Evolutionary conservation across 164 flowering plant species (phyloP).

Genomic region (Sextonia rubra): DNA sequence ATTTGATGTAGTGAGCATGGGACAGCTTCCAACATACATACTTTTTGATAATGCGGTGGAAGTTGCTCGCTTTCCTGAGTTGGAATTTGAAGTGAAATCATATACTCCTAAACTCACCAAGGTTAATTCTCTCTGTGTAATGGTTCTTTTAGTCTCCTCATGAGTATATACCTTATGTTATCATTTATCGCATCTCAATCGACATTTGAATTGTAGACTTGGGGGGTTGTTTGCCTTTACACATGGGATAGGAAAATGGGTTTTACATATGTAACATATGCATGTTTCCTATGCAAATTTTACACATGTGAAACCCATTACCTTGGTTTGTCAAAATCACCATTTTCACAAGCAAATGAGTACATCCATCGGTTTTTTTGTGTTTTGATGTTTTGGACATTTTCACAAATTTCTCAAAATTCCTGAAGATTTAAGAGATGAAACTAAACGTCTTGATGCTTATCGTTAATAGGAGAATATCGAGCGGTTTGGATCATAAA

Average conservation of each 20-base stretch:
- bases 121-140: slow-evolving; percentile 31
- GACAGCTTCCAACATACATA: slow-evolving; percentile 82
- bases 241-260: background rate
- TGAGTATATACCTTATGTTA: background rate
- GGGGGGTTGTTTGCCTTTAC: background rate
- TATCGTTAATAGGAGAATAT: no score
- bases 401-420: no score
- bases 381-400: background rate
- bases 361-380: background rate
- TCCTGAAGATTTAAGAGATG: no score
- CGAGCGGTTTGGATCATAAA: no score
- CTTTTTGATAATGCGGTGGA: slow-evolving; percentile 72
- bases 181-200: background rate
- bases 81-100: slow-evolving; percentile 44
- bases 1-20: slow-evolving; percentile 39
- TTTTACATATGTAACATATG: no score
- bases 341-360: no score
- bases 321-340: no score
- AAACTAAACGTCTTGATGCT: no score
- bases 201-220: background rate
- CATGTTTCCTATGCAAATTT: no score
- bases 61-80: slow-evolving; percentile 64
- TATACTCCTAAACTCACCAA: slow-evolving; percentile 48
- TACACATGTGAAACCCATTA: no score
- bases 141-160: background rate